Conservation (phyloP, 257 asterid species). For the Gentiana macrophylla region DNA sequence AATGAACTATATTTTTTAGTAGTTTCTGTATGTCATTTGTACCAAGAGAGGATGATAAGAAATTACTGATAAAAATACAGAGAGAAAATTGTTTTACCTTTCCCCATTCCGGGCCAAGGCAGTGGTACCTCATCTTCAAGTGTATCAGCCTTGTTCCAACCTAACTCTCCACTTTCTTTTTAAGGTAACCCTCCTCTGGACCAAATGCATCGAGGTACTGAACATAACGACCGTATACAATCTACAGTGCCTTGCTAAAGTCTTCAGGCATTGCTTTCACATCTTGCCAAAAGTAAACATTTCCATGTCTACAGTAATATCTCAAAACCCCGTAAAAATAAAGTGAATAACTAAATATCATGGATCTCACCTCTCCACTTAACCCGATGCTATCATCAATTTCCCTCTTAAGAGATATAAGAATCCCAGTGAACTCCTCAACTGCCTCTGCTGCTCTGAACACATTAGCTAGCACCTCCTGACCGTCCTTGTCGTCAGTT, state of each 20-base stretch:
- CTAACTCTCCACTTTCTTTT: slow-evolving; percentile 90
- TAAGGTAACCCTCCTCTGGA: slow-evolving; percentile 74
- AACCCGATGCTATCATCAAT: slow-evolving; percentile 78
- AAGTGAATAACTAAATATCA: not conserved
- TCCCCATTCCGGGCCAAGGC: slow-evolving; percentile 89
- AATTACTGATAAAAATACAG: slow-evolving; percentile 1
- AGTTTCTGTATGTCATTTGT: not conserved
- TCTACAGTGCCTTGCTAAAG: slow-evolving; percentile 48
- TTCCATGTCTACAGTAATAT: slow-evolving; percentile 9
- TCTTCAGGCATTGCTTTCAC: slow-evolving; percentile 83
- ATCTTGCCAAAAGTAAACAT: slow-evolving; percentile 35
- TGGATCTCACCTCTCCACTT: slow-evolving; percentile 75
- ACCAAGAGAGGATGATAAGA: slow-evolving; percentile 1
- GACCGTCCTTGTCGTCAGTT: slow-evolving; percentile 69
- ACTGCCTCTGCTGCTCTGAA: slow-evolving; percentile 90
- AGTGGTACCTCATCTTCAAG: slow-evolving; percentile 95
- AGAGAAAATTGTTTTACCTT: slow-evolving; percentile 48
- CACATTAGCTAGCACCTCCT: slow-evolving; percentile 61
- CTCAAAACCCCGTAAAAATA: slow-evolving; percentile 1
- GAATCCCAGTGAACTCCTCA: slow-evolving; percentile 74
- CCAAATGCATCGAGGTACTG: slow-evolving; percentile 75
- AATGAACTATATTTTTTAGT: too few relatives aligned
- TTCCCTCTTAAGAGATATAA: slow-evolving; percentile 72
- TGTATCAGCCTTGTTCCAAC: slow-evolving; percentile 82
- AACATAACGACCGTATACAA: slow-evolving; percentile 54